phyloP scores from a whole-genome alignment of 2,329 filamentous ascomycete genomes.

The Nigrograna mackinnonii region DNA sequence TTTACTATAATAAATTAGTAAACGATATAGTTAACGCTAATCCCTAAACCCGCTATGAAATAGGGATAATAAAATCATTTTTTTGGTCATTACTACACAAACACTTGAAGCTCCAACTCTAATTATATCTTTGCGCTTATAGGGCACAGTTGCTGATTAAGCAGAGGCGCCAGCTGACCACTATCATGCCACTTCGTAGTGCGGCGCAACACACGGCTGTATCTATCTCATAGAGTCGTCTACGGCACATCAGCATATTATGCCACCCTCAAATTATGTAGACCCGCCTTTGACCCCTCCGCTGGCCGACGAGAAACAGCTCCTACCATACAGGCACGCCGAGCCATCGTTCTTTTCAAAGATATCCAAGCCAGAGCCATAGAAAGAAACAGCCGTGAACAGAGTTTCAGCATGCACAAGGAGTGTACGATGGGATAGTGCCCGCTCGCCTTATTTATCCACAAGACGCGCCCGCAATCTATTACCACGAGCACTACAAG shows the following conservation, averaged over 20 bases:
- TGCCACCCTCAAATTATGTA: background rate
- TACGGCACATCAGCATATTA: constrained; percentile 1
- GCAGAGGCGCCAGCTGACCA: background rate
- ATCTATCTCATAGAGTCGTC: background rate
- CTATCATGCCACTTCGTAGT: background rate
- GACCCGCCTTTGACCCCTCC: background rate
- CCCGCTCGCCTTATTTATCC: background rate
- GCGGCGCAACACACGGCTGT: background rate
- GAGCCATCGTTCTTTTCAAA: constrained; percentile 1
- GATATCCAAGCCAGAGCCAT: background rate
- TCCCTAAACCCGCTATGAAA: background rate
- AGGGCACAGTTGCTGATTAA: background rate
- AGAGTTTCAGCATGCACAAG: background rate
- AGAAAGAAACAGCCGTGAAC: background rate
- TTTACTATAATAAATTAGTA: constrained; percentile 1
- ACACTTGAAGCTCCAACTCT: constrained; percentile 1
- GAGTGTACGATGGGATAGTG: background rate
- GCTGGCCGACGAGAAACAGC: background rate
- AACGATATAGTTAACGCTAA: constrained; percentile 1
- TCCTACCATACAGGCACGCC: background rate
- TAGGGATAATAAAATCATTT: background rate
- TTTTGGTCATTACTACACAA: background rate
- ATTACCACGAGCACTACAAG: background rate
- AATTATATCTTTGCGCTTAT: background rate
- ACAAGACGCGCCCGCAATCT: background rate